Percentiles rank a stretch among this genome's conserved stretches.
These are phyloP conservation scores for Hericium rajendrae DNA, from an alignment of 768 basidiomycete species.

Conservation along the genomic window DNA sequence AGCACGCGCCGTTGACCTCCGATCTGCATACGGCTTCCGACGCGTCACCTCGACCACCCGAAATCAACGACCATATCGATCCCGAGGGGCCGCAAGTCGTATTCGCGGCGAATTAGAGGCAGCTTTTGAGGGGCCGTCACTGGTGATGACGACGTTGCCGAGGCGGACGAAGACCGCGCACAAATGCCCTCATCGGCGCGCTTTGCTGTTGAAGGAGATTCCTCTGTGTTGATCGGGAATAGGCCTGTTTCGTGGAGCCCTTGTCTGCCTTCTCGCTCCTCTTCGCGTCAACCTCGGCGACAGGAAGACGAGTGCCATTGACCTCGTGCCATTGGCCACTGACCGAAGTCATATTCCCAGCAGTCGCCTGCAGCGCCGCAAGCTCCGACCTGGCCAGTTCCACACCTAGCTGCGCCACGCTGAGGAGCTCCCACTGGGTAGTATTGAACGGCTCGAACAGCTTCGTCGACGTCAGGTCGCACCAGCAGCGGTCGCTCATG, in stretches of 20 bases:
- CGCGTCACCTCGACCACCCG: constrained; percentile 40
- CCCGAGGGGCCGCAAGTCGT: constrained; percentile 67
- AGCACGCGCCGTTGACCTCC: not conserved
- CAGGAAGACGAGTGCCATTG: not conserved
- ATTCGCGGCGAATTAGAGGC: constrained; percentile 29
- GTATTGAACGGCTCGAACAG: constrained; percentile 74
- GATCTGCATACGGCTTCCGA: not conserved
- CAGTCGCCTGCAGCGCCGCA: not conserved
- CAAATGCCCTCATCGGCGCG: not conserved
- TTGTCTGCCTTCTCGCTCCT: not conserved
- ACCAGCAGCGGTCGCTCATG: constrained; percentile 78
- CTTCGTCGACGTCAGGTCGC: constrained; percentile 54
- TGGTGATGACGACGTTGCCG: not conserved
- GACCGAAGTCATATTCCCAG: not conserved
- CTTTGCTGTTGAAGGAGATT: not conserved
- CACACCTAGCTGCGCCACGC: constrained; percentile 37
- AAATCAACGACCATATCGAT: constrained; percentile 68
- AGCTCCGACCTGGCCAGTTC: constrained; percentile 9
- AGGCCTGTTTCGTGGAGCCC: too few species aligned
- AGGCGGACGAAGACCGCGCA: not conserved
- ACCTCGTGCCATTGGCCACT: not conserved
- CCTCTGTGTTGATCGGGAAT: not conserved
- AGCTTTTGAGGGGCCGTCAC: not conserved
- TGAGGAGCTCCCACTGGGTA: constrained; percentile 63
- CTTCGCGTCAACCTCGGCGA: not conserved